Conservation (phyloP, 1,284 basidiomycete species). For the Trichosporon sp. region DNA sequence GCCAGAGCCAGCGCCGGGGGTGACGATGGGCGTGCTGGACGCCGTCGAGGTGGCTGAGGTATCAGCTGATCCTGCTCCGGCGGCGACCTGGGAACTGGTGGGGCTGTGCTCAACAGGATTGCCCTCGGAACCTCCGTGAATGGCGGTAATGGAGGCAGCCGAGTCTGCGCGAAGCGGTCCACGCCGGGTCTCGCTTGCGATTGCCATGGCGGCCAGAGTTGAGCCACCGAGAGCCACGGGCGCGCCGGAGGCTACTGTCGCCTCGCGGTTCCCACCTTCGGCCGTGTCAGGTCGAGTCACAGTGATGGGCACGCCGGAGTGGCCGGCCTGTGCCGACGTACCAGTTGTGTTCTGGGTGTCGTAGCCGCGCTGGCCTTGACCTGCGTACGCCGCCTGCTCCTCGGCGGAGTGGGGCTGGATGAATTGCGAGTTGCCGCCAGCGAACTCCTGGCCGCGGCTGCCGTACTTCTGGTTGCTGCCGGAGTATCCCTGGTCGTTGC, state of each 20-base stretch:
- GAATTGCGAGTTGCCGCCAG: too few species aligned
- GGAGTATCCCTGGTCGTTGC: too few species aligned
- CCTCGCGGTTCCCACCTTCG: neutral
- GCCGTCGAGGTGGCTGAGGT: neutral
- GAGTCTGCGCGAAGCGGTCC: conserved; percentile 33
- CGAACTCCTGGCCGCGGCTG: too few species aligned
- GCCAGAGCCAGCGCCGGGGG: neutral
- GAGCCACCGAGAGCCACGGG: neutral
- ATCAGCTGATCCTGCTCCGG: neutral
- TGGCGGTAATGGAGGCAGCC: conserved; percentile 39
- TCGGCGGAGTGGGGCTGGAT: neutral
- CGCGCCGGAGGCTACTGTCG: neutral
- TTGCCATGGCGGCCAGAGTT: neutral
- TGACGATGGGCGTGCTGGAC: neutral
- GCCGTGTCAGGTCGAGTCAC: conserved; percentile 3
- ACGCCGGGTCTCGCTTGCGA: conserved; percentile 13
- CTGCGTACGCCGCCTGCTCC: neutral
- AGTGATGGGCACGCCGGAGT: neutral
- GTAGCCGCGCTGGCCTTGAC: neutral
- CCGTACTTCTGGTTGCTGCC: too few species aligned
- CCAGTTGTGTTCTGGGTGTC: neutral
- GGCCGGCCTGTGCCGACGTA: neutral
- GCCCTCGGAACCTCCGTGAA: conserved; percentile 38
- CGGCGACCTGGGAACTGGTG: conserved; percentile 9
- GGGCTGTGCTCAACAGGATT: conserved; percentile 4